phyloP scores from a whole-genome alignment of 768 basidiomycete genomes.

The Psilocybe cyanescens region DNA sequence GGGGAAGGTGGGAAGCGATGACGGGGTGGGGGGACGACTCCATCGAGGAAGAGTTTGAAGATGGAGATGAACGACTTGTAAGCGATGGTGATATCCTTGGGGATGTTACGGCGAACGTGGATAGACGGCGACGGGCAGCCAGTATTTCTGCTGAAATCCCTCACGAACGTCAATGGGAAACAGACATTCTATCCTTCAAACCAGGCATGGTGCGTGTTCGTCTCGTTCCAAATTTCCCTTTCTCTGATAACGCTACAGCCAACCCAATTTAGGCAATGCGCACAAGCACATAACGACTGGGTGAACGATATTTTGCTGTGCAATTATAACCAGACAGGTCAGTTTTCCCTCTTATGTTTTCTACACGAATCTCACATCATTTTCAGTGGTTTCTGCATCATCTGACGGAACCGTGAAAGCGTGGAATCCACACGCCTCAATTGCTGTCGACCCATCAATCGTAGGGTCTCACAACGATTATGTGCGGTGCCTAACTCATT shows the following conservation, averaged over 20 bases:
- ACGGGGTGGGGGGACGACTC: constrained; percentile 84
- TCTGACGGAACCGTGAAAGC: constrained; percentile 94
- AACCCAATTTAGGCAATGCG: constrained; percentile 78
- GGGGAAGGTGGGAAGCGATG: constrained; percentile 73
- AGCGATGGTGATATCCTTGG: constrained; percentile 81
- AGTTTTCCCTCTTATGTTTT: constrained; percentile 22
- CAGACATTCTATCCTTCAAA: constrained; percentile 57
- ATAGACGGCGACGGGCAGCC: constrained; percentile 38
- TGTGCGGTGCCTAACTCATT: constrained; percentile 77
- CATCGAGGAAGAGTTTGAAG: constrained; percentile 67
- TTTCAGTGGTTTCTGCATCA: constrained; percentile 84
- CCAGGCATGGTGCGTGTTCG: constrained; percentile 49
- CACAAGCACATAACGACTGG: constrained; percentile 94
- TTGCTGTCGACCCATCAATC: constrained; percentile 61
- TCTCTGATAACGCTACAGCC: constrained; percentile 11
- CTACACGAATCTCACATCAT: constrained; percentile 9
- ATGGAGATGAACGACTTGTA: constrained; percentile 56
- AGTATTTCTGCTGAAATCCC: constrained; percentile 47
- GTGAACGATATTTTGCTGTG: constrained; percentile 93
- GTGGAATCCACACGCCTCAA: constrained; percentile 82
- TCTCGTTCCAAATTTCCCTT: background rate
- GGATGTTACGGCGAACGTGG: constrained; percentile 50
- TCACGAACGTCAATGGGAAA: constrained; percentile 81
- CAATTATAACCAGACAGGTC: constrained; percentile 88
- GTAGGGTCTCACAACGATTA: constrained; percentile 86